Conservation (phyloP, 352 stramenopile genomes). For the Phytophthora tubulina region DNA sequence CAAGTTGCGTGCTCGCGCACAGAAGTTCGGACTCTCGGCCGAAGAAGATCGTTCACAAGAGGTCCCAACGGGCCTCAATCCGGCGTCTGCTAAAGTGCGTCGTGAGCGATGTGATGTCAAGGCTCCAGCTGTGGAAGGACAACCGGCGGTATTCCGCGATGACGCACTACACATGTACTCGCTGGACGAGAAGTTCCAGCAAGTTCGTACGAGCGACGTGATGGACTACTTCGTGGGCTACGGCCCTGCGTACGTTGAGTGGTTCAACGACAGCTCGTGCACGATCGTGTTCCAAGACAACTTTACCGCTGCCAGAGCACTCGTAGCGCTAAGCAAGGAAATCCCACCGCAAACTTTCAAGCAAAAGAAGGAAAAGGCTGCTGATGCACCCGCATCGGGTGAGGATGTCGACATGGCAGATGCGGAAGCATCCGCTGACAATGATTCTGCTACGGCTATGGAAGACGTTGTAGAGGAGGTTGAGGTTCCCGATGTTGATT, state of each 20-base stretch:
- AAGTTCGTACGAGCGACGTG: conserved; percentile 83
- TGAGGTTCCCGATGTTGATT: conserved; percentile 63
- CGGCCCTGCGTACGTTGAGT: conserved; percentile 87
- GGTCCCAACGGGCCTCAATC: conserved; percentile 41
- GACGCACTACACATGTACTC: conserved; percentile 88
- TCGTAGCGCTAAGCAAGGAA: conserved; percentile 65
- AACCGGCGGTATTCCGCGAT: conserved; percentile 53
- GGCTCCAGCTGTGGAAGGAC: conserved; percentile 29
- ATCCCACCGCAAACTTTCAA: conserved; percentile 61
- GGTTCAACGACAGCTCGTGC: conserved; percentile 89
- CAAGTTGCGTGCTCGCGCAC: conserved; percentile 70
- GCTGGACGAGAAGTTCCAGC: conserved; percentile 81
- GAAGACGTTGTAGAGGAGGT: conserved; percentile 37
- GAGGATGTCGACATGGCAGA: conserved; percentile 75
- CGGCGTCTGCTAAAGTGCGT: conserved; percentile 64
- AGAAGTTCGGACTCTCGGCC: conserved; percentile 74
- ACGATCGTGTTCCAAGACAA: conserved; percentile 86
- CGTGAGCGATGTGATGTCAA: conserved; percentile 72
- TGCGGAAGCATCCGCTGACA: conserved; percentile 29
- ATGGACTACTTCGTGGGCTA: conserved; percentile 84
- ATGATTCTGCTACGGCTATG: conserved; percentile 33
- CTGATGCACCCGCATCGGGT: conserved; percentile 2
- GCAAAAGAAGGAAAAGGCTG: conserved; percentile 39
- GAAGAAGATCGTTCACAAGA: conserved; percentile 47
- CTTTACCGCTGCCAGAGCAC: conserved; percentile 69